Evolutionary conservation across 2,329 filamentous ascomycete genomes (phyloP).

Genomic region (Alternaria consortialis): DNA sequence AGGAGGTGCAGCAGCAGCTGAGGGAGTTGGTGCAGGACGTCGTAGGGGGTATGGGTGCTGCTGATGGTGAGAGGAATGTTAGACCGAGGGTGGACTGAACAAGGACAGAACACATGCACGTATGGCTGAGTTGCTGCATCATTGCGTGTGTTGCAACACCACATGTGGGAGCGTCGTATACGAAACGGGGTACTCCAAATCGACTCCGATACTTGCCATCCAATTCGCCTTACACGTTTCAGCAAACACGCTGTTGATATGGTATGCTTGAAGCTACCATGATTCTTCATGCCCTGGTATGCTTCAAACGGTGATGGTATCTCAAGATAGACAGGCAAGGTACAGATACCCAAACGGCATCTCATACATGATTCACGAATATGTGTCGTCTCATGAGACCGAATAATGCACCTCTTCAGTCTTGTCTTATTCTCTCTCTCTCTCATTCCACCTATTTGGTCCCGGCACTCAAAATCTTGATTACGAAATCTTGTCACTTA

Average conservation of each 20-base stretch:
- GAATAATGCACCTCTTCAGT: neutral
- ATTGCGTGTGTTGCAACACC: neutral
- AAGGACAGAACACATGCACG: neutral
- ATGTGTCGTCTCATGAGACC: neutral
- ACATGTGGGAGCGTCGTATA: neutral
- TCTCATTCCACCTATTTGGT: neutral
- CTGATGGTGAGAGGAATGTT: slow-evolving; percentile 64
- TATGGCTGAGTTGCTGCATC: neutral
- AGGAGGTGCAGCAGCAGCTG: slow-evolving; percentile 80
- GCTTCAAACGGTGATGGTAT: neutral
- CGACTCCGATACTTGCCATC: neutral
- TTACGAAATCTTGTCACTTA: neutral
- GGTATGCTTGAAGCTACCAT: neutral
- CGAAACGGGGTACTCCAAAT: neutral
- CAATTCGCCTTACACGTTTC: neutral
- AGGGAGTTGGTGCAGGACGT: slow-evolving; percentile 83
- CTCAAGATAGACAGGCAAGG: neutral
- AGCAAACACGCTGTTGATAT: neutral
- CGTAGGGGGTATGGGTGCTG: slow-evolving; percentile 70
- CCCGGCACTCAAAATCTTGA: neutral
- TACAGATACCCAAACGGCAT: neutral
- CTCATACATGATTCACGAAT: neutral
- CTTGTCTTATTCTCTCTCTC: neutral
- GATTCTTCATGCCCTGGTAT: neutral
- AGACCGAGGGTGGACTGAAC: slow-evolving; percentile 50